Conservation (phyloP, 768 basidiomycete genomes). For the Phylloporus rhodoxanthus region DNA sequence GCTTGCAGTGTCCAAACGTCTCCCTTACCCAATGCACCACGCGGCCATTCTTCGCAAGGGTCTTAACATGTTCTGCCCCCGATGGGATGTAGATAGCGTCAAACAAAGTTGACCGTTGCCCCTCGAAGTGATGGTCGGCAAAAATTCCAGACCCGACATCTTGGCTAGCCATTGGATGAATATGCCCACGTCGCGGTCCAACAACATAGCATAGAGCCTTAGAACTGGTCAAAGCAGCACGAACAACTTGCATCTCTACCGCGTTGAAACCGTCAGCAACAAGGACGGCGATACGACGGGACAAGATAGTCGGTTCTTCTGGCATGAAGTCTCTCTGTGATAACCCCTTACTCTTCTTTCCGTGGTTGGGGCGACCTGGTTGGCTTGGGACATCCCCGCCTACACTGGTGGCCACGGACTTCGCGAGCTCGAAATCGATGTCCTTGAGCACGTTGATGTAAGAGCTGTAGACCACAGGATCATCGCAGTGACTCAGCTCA, state of each 20-base stretch:
- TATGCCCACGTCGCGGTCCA: conserved; percentile 58
- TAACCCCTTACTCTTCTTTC: conserved; percentile 47
- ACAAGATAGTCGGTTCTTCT: conserved; percentile 51
- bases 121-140: conserved; percentile 70
- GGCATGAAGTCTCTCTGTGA: conserved; percentile 56
- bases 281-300: conserved; percentile 71
- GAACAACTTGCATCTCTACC: conserved; percentile 52
- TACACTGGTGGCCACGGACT: conserved; percentile 59
- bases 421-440: conserved; percentile 70
- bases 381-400: conserved; percentile 52
- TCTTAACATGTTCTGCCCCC: conserved; percentile 54
- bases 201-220: conserved; percentile 61
- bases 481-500: conserved; percentile 81
- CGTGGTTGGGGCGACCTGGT: conserved; percentile 50
- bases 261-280: conserved; percentile 70
- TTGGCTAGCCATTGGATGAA: conserved; percentile 30
- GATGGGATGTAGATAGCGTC: conserved; percentile 79
- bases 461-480: conserved; percentile 59
- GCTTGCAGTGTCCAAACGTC: conserved; percentile 81
- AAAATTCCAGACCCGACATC: conserved; percentile 30
- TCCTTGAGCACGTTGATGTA: conserved; percentile 66
- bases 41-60: conserved; percentile 58
- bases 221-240: conserved; percentile 44
- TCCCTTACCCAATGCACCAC: conserved; percentile 79
- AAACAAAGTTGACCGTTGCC: conserved; percentile 76